Conservation (phyloP, 2,329 filamentous ascomycete species). For the Phaeosphaeriaceae sp. region DNA sequence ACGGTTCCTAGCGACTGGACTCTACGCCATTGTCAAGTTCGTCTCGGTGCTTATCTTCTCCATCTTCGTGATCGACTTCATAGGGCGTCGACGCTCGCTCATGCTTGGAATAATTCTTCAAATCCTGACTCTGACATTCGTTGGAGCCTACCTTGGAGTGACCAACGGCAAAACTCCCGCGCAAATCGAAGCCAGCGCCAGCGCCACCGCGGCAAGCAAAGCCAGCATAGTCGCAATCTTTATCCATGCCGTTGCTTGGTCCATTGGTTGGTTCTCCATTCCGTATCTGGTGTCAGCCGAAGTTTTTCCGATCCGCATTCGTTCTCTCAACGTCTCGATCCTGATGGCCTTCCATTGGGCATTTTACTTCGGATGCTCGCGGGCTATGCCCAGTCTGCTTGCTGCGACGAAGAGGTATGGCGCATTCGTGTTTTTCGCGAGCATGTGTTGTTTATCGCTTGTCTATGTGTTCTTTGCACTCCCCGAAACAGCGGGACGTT, state of each 20-base stretch:
- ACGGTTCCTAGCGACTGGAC: constrained; percentile 16
- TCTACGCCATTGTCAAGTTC: constrained; percentile 22
- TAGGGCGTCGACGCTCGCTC: constrained; percentile 39
- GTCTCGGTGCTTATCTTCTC: constrained; percentile 32
- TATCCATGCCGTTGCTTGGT: constrained; percentile 54
- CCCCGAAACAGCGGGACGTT: constrained; percentile 32
- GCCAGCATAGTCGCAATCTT: constrained; percentile 55
- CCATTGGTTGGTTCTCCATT: constrained; percentile 57
- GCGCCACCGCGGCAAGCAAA: constrained; percentile 39
- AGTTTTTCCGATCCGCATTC: constrained; percentile 53
- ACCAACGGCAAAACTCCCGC: constrained; percentile 27
- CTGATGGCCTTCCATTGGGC: constrained; percentile 55
- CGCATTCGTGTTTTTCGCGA: constrained; percentile 40
- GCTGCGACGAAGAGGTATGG: constrained; percentile 42
- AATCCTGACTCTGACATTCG: constrained; percentile 38
- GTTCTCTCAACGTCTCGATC: constrained; percentile 51
- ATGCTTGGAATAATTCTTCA: constrained; percentile 45
- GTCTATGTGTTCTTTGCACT: constrained; percentile 45
- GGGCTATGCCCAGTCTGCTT: constrained; percentile 44
- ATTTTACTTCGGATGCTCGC: constrained; percentile 45
- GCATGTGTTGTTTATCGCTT: constrained; percentile 35
- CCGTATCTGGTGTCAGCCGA: constrained; percentile 57
- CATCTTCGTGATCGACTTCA: constrained; percentile 34
- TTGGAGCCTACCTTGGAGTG: constrained; percentile 39
- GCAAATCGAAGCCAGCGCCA: constrained; percentile 11